phyloP scores from a whole-genome alignment of 176 grass and related monocot species.

The Saccharum officinarum region DNA sequence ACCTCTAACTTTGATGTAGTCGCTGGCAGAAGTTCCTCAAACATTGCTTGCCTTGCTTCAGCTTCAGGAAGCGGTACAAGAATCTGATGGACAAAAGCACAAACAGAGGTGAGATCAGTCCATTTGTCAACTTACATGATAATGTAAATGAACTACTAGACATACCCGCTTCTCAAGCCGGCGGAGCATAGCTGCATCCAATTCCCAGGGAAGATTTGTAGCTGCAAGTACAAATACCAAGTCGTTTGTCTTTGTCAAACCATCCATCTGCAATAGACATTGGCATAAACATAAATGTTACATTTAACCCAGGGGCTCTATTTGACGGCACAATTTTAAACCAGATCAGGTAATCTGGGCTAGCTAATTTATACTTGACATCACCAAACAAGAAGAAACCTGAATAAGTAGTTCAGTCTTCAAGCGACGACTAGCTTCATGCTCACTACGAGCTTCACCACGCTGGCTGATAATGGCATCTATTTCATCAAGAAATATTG shows the following conservation, averaged over 20 bases:
- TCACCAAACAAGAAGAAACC: constrained; percentile 35
- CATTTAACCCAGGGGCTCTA: neutral
- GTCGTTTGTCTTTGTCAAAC: constrained; percentile 90
- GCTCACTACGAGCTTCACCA: constrained; percentile 96
- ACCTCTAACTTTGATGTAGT: constrained; percentile 52
- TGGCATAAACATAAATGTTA: constrained; percentile 12
- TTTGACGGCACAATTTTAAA: neutral
- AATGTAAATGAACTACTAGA: neutral
- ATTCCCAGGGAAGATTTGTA: constrained; percentile 95
- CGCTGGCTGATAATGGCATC: constrained; percentile 93
- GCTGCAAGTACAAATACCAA: constrained; percentile 94
- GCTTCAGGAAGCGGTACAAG: constrained; percentile 91
- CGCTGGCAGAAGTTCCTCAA: constrained; percentile 73
- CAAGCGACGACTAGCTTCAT: constrained; percentile 90
- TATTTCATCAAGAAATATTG: constrained; percentile 99
- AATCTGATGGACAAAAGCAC: constrained; percentile 49
- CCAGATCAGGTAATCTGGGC: neutral
- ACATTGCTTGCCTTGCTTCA: constrained; percentile 87
- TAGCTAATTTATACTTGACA: neutral
- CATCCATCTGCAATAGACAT: constrained; percentile 87
- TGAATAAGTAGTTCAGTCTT: constrained; percentile 97
- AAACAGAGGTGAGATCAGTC: neutral
- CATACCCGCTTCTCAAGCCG: constrained; percentile 84
- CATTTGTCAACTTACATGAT: neutral
- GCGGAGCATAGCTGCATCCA: constrained; percentile 93